Percentiles rank a stretch among this genome's conserved stretches.
Evolutionary conservation across 805 yeast species (phyloP).

Genomic region (Lipomyces chichibuensis): DNA sequence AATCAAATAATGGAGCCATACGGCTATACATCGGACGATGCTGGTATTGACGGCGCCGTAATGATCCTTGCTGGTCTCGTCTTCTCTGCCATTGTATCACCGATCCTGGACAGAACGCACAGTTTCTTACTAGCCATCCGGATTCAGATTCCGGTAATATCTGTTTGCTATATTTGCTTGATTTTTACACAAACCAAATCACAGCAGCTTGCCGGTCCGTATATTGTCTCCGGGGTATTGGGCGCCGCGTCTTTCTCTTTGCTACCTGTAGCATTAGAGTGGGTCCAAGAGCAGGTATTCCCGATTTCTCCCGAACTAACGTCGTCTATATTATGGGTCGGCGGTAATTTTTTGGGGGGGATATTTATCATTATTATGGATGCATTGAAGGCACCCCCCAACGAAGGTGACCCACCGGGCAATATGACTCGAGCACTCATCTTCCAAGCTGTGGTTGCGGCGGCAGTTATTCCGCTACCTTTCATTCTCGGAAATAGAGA

Average conservation of each 20-base stretch:
- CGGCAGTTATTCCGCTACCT: constrained; percentile 39
- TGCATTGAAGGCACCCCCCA: constrained; percentile 39
- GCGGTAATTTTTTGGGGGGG: constrained; percentile 44
- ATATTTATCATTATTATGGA: constrained; percentile 43
- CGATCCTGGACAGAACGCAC: constrained; percentile 41
- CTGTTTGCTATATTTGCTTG: constrained; percentile 41
- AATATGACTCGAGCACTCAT: constrained; percentile 44
- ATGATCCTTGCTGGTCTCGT: constrained; percentile 43
- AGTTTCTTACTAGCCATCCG: constrained; percentile 34
- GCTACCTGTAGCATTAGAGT: constrained; percentile 42
- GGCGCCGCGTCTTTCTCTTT: constrained; percentile 43
- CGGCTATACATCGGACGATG: constrained; percentile 43
- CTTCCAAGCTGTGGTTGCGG: constrained; percentile 43
- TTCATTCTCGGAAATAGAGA: constrained; percentile 24
- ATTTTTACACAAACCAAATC: constrained; percentile 41
- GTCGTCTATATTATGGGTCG: constrained; percentile 42
- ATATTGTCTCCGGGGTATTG: constrained; percentile 40
- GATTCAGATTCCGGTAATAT: constrained; percentile 40
- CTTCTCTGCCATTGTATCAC: constrained; percentile 41
- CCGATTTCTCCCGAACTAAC: constrained; percentile 44
- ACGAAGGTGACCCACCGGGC: constrained; percentile 42
- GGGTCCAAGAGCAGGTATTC: constrained; percentile 44
- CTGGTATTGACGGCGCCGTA: constrained; percentile 44
- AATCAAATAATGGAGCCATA: constrained; percentile 44
- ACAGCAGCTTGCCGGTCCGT: constrained; percentile 42